Conservation (phyloP, 495 filamentous ascomycete genomes). For the Aspergillus diversus region DNA sequence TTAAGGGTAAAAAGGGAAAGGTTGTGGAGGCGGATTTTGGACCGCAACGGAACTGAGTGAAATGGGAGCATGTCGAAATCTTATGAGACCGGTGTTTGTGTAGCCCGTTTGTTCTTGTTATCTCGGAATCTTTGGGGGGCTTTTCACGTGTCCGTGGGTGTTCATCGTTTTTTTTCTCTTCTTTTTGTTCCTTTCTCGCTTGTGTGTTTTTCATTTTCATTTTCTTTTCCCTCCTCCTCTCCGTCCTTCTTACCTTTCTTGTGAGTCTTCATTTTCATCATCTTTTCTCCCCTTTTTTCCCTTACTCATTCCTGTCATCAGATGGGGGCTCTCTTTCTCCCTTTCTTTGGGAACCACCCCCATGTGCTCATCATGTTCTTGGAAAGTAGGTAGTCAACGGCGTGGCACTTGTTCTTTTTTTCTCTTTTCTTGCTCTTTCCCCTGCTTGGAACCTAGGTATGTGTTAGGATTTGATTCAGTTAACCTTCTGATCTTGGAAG, state of each 20-base stretch:
- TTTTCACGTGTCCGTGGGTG: conserved; percentile 33
- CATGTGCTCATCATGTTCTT: conserved; percentile 24
- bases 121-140: conserved; percentile 50
- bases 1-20: conserved; percentile 90
- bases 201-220: conserved; percentile 21
- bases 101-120: conserved; percentile 42
- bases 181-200: conserved; percentile 23
- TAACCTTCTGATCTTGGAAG: conserved; percentile 20
- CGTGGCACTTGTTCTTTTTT: conserved; percentile 24
- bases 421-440: conserved; percentile 8
- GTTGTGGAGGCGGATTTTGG: conserved; percentile 66
- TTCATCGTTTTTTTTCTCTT: conserved; percentile 27
- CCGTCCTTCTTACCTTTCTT: conserved; percentile 21
- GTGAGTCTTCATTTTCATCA: conserved; percentile 21
- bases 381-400: conserved; percentile 33
- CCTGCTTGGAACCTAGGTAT: conserved; percentile 21
- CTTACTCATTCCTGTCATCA: conserved; percentile 15
- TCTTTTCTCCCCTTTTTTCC: conserved; percentile 19
- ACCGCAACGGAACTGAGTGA: conserved; percentile 54
- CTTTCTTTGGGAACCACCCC: neutral
- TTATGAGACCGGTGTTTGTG: conserved; percentile 49
- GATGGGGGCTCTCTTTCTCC: conserved; percentile 1
- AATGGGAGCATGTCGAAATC: conserved; percentile 44
- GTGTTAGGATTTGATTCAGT: conserved; percentile 27
- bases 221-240: conserved; percentile 22